A percentile compares a stretch with the other conserved stretches of the same genome.
These are phyloP conservation scores for Lecanosticta acicola DNA, from an alignment of 2,329 filamentous ascomycete genomes.

Conservation along the genomic window DNA sequence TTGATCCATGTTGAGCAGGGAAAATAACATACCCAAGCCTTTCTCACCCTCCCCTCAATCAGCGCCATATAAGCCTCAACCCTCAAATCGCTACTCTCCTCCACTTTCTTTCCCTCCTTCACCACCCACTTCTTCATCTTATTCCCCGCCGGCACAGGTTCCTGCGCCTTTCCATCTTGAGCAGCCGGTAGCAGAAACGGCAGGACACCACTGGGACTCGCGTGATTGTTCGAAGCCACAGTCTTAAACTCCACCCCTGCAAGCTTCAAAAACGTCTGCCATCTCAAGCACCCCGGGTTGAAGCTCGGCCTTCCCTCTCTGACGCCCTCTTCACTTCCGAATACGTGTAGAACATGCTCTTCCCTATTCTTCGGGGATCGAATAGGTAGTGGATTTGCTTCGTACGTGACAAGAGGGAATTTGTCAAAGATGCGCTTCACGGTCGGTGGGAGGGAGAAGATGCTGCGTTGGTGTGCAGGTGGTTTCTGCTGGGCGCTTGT, in stretches of 20 bases:
- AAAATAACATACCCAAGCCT: conserved; percentile 63
- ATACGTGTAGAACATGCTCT: conserved; percentile 64
- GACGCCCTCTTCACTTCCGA: conserved; percentile 62
- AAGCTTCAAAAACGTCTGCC: conserved; percentile 89
- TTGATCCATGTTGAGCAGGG: background rate
- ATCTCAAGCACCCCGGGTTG: conserved; percentile 91
- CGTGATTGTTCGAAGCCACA: conserved; percentile 79
- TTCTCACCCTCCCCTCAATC: conserved; percentile 69
- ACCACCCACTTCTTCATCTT: conserved; percentile 65
- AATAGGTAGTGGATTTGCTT: conserved; percentile 66
- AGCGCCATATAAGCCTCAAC: conserved; percentile 74
- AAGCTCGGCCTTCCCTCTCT: conserved; percentile 63
- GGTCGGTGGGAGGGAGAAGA: conserved; percentile 61
- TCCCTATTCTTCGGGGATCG: conserved; percentile 47
- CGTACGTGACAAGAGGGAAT: conserved; percentile 74
- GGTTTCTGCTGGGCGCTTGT: conserved; percentile 7
- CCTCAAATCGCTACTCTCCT: conserved; percentile 49
- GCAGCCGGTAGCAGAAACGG: conserved; percentile 70
- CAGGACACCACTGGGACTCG: conserved; percentile 79
- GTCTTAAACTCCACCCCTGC: conserved; percentile 61
- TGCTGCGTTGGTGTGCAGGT: conserved; percentile 9
- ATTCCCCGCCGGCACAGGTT: conserved; percentile 50
- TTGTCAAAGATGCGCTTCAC: conserved; percentile 77
- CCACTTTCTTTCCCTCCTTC: conserved; percentile 24
- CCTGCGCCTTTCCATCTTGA: conserved; percentile 31